Conservation (phyloP, 768 basidiomycete genomes). For the Kwoniella bestiolae region DNA sequence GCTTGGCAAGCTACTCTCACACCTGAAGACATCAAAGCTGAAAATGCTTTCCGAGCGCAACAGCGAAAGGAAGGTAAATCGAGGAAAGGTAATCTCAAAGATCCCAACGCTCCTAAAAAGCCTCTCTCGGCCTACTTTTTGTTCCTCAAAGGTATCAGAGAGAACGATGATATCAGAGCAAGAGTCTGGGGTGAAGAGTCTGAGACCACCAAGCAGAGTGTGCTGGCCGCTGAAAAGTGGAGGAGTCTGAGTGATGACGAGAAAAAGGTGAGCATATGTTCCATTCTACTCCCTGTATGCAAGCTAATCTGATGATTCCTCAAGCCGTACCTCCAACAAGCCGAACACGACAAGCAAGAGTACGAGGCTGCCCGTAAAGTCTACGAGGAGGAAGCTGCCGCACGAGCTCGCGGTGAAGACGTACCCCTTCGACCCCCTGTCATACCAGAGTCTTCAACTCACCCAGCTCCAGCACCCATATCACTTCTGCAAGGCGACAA, state of each 20-base stretch:
- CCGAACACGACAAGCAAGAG: slow-evolving; percentile 92
- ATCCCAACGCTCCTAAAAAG: slow-evolving; percentile 95
- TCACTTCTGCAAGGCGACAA: slow-evolving; percentile 7
- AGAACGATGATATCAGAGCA: slow-evolving; percentile 71
- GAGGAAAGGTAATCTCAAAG: slow-evolving; percentile 91
- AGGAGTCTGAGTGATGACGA: slow-evolving; percentile 90
- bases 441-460: slow-evolving; percentile 58
- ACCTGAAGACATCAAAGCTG: slow-evolving; percentile 90
- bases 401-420: slow-evolving; percentile 47
- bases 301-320: neutral
- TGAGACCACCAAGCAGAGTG: slow-evolving; percentile 93
- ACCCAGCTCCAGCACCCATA: neutral
- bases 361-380: slow-evolving; percentile 82
- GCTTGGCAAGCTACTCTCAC: slow-evolving; percentile 87
- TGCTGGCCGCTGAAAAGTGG: slow-evolving; percentile 90
- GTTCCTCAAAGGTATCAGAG: slow-evolving; percentile 88
- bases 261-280: slow-evolving; percentile 76
- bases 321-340: slow-evolving; percentile 89
- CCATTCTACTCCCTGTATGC: too few relatives aligned
- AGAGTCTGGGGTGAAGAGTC: slow-evolving; percentile 87
- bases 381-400: slow-evolving; percentile 70
- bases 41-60: slow-evolving; percentile 87
- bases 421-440: slow-evolving; percentile 74
- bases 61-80: slow-evolving; percentile 93
- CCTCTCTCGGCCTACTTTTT: slow-evolving; percentile 92